A percentile compares a stretch with the other conserved stretches of the same genome.
These are phyloP conservation scores for Pulveroboletus sp. DNA, from an alignment of 1,284 basidiomycete species.

Conservation along the genomic window DNA sequence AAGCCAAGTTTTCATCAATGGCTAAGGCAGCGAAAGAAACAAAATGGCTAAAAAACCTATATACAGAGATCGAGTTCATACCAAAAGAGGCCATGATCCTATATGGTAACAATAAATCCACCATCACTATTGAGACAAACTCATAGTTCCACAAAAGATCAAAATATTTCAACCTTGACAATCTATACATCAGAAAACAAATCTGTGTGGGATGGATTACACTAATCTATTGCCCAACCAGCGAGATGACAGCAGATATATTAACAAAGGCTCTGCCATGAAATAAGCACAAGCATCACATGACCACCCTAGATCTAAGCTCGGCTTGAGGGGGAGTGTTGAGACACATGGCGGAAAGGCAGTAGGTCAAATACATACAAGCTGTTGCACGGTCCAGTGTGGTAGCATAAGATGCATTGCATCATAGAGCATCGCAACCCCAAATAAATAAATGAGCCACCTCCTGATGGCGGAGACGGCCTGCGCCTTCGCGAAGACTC, in stretches of 20 bases:
- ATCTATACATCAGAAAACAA: not conserved
- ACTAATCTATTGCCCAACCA: not conserved
- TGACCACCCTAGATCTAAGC: not conserved
- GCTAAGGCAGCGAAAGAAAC: too few species aligned
- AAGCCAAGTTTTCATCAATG: not conserved
- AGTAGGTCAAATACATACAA: too few species aligned
- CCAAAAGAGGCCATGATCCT: not conserved
- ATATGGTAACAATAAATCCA: not conserved
- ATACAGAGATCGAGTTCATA: too few species aligned
- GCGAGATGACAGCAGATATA: not conserved
- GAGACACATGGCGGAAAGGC: too few species aligned
- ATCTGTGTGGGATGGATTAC: not conserved
- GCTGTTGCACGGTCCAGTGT: too few species aligned
- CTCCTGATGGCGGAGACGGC: too few species aligned
- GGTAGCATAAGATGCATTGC: too few species aligned
- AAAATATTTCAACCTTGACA: not conserved
- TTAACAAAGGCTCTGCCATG: not conserved
- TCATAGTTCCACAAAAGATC: not conserved
- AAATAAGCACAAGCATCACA: too few species aligned
- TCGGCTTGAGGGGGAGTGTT: not conserved
- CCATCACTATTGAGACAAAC: not conserved
- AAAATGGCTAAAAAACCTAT: too few species aligned
- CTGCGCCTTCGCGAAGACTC: too few species aligned
- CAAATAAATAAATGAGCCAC: too few species aligned
- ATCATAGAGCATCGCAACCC: too few species aligned